Evolutionary conservation across 345 rosid genomes (phyloP).

Genomic region (Populus euphratica): DNA sequence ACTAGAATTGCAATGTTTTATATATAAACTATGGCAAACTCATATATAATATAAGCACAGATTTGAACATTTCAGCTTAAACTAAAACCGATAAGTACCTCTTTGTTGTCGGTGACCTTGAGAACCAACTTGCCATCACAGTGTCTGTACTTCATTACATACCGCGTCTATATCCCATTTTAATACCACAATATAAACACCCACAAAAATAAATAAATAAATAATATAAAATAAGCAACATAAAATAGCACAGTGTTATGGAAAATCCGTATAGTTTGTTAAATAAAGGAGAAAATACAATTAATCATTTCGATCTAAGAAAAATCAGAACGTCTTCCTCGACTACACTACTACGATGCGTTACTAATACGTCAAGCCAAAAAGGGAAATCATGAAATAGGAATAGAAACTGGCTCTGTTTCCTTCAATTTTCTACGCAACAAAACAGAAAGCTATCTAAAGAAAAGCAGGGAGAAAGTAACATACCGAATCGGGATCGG

Average conservation of each 20-base stretch:
- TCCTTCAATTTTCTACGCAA: slow-evolving; percentile 2
- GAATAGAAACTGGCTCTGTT: not conserved
- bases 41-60: not conserved
- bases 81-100: slow-evolving; percentile 38
- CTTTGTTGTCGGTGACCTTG: slow-evolving; percentile 95
- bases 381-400: not conserved
- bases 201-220: not conserved
- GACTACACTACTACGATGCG: not conserved
- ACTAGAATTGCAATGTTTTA: not conserved
- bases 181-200: not conserved
- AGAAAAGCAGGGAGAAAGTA: not conserved
- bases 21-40: not conserved
- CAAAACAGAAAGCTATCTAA: slow-evolving; percentile 13
- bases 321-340: not conserved
- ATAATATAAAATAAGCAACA: not conserved
- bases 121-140: slow-evolving; percentile 94
- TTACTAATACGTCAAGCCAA: not conserved
- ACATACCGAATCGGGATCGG: slow-evolving; percentile 86
- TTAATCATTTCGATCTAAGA: not conserved
- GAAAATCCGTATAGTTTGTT: not conserved
- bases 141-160: slow-evolving; percentile 85
- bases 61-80: not conserved
- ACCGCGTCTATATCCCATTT: slow-evolving; percentile 60
- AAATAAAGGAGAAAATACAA: not conserved
- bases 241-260: not conserved